Evolutionary conservation across 305 asterid species (phyloP).

Genomic region (Fraxinus angustifolia): DNA sequence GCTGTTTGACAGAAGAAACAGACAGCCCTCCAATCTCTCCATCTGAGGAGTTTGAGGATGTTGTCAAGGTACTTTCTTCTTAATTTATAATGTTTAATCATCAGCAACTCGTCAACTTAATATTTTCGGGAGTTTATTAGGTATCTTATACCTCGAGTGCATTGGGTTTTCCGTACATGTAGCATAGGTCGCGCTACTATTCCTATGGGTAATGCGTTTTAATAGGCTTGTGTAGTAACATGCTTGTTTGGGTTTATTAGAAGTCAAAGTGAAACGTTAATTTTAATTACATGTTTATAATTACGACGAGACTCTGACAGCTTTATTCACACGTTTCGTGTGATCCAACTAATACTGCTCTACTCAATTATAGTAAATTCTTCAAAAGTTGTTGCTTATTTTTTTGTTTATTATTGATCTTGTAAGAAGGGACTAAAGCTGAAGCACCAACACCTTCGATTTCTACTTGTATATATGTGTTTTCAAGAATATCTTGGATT

Average conservation of each 20-base stretch:
- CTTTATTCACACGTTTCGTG: too few species aligned
- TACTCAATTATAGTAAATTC: neutral
- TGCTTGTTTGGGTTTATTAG: neutral
- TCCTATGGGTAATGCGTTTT: neutral
- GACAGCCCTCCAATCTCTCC: conserved; percentile 94
- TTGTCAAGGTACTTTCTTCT: conserved; percentile 61
- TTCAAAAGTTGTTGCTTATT: neutral
- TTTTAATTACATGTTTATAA: neutral
- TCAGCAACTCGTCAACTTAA: neutral
- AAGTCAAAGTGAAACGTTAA: neutral
- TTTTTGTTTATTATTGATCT: neutral
- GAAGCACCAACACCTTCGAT: neutral
- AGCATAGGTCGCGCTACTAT: neutral
- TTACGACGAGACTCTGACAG: neutral
- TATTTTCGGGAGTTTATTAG: neutral
- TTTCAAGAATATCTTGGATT: neutral
- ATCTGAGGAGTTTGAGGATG: conserved; percentile 86
- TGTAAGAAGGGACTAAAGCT: neutral
- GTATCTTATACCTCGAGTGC: neutral
- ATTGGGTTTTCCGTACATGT: neutral
- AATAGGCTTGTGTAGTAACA: neutral
- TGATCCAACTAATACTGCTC: neutral
- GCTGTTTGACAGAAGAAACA: conserved; percentile 77
- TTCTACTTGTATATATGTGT: neutral
- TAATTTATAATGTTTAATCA: neutral